Evolutionary conservation across 2,329 filamentous ascomycete species (phyloP).

Genomic region (Cercospora zeae-maydis): DNA sequence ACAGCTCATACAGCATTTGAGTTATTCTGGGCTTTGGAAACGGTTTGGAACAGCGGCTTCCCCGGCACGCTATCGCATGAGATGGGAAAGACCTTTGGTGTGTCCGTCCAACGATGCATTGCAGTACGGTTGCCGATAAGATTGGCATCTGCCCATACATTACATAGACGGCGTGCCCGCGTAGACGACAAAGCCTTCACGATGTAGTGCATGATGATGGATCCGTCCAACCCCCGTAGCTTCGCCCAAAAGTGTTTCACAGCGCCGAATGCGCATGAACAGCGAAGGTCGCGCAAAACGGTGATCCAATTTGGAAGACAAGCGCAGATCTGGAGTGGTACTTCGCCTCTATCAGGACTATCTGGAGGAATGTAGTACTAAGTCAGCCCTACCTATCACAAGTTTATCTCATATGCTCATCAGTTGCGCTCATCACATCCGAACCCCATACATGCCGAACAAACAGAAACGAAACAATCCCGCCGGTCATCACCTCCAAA

Average conservation of each 20-base stretch:
- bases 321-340: background rate
- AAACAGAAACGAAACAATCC: background rate
- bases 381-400: no score
- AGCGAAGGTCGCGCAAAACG: no score
- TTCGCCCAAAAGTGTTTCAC: no score
- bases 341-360: background rate
- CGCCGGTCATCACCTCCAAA: slow-evolving; percentile 3
- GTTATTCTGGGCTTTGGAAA: background rate
- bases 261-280: no score
- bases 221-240: no score
- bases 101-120: background rate
- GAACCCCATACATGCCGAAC: background rate
- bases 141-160: background rate
- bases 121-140: background rate
- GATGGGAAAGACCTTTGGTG: background rate
- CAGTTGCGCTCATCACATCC: background rate
- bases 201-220: background rate
- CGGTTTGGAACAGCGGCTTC: background rate
- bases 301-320: background rate
- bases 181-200: background rate
- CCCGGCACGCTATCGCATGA: background rate
- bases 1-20: background rate
- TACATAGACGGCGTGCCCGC: background rate
- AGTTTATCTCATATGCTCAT: background rate
- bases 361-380: background rate